Evolutionary conservation across 2,329 filamentous ascomycete species (phyloP).

Genomic region (Cladophialophora bantiana): DNA sequence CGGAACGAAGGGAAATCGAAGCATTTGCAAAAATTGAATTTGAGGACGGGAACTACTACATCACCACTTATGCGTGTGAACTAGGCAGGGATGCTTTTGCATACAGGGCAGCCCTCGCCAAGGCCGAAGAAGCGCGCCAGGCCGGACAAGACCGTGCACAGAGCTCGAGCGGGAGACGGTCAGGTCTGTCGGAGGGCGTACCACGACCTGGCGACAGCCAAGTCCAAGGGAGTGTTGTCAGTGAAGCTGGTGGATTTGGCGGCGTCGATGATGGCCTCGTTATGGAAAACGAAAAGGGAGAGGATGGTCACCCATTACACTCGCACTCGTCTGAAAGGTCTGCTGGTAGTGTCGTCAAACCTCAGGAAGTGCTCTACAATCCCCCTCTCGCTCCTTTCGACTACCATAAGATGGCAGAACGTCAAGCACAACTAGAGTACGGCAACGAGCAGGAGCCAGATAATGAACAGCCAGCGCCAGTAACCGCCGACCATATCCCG

Average conservation of each 20-base stretch:
- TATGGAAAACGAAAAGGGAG: slow-evolving; percentile 28
- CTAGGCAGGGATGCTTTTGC: slow-evolving; percentile 67
- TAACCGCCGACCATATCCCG: slow-evolving; percentile 41
- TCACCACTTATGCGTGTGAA: slow-evolving; percentile 68
- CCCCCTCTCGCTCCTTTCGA: slow-evolving; percentile 39
- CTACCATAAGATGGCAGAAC: slow-evolving; percentile 37
- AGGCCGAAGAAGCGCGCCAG: slow-evolving; percentile 53
- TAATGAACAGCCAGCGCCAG: slow-evolving; percentile 39
- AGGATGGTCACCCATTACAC: slow-evolving; percentile 24
- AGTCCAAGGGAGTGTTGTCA: slow-evolving; percentile 60
- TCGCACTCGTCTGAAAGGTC: slow-evolving; percentile 39
- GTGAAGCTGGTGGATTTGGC: slow-evolving; percentile 61
- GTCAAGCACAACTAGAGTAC: slow-evolving; percentile 35
- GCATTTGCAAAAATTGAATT: slow-evolving; percentile 71
- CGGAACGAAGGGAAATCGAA: slow-evolving; percentile 51
- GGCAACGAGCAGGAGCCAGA: slow-evolving; percentile 27
- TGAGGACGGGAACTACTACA: slow-evolving; percentile 70
- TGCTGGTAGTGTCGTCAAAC: slow-evolving; percentile 39
- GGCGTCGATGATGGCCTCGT: slow-evolving; percentile 38
- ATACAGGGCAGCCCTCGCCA: slow-evolving; percentile 54
- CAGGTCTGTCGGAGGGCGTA: slow-evolving; percentile 54
- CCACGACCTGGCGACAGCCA: slow-evolving; percentile 53
- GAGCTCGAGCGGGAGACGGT: slow-evolving; percentile 52
- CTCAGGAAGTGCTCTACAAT: slow-evolving; percentile 39
- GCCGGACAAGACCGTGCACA: slow-evolving; percentile 45